phyloP scores from a whole-genome alignment of 1,284 basidiomycete genomes.

The Cryptococcus maquisensis region DNA sequence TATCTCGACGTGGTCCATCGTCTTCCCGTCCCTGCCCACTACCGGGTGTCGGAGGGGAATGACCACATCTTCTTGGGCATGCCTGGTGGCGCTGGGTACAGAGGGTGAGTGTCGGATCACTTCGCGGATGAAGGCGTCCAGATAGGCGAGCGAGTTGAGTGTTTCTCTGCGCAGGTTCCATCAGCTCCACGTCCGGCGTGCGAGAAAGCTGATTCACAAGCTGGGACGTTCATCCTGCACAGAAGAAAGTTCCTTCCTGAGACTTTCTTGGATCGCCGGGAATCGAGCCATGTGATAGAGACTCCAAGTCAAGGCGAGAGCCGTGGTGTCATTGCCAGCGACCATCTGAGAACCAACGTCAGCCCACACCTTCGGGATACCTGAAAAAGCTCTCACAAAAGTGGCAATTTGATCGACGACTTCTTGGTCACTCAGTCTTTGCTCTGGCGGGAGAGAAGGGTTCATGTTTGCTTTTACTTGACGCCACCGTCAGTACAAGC shows the following conservation, averaged over 20 bases:
- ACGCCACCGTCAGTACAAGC: no score
- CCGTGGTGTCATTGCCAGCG: constrained; percentile 70
- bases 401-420: constrained; percentile 70
- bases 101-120: constrained; percentile 61
- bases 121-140: constrained; percentile 65
- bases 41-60: constrained; percentile 57
- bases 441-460: no score
- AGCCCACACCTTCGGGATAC: neutral
- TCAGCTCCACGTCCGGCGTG: neutral
- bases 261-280: constrained; percentile 55
- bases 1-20: constrained; percentile 33
- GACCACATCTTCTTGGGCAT: constrained; percentile 55
- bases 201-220: constrained; percentile 14
- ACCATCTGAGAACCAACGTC: constrained; percentile 24
- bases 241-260: constrained; percentile 56
- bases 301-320: constrained; percentile 66
- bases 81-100: constrained; percentile 62
- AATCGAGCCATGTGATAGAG: constrained; percentile 61
- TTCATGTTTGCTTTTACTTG: no score
- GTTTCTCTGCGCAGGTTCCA: constrained; percentile 27
- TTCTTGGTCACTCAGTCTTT: constrained; percentile 58
- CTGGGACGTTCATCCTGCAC: constrained; percentile 44
- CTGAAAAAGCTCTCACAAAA: constrained; percentile 52
- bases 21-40: constrained; percentile 41
- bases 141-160: constrained; percentile 53